Conservation (phyloP, 495 filamentous ascomycete species). For the Cairneyella variabilis region DNA sequence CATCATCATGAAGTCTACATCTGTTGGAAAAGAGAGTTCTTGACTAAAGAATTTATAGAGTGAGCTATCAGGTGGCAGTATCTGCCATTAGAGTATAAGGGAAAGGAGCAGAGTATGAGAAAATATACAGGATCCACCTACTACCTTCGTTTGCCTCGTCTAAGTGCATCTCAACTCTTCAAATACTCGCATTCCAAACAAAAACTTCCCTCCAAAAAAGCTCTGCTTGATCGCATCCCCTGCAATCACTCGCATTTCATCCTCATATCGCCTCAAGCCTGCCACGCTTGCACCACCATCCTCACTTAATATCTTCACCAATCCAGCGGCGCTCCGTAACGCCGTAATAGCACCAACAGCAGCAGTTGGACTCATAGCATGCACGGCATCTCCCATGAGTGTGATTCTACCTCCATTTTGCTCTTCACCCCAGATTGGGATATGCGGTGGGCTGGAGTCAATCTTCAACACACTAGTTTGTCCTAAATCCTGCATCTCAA, state of each 20-base stretch:
- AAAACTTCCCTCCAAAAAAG: constrained; percentile 7
- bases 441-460: constrained; percentile 15
- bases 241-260: constrained; percentile 20
- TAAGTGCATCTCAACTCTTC: no score
- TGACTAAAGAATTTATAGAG: no score
- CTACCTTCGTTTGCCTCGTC: no score
- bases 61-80: no score
- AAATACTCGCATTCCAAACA: constrained; percentile 12
- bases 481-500: constrained; percentile 22
- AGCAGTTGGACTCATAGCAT: constrained; percentile 27
- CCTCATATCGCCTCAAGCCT: constrained; percentile 20
- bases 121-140: no score
- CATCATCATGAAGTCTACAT: no score
- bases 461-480: constrained; percentile 21
- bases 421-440: constrained; percentile 11
- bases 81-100: no score
- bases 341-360: constrained; percentile 28
- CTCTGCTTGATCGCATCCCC: not conserved
- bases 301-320: constrained; percentile 14
- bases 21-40: no score
- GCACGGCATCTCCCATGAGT: constrained; percentile 29
- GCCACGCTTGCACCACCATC: constrained; percentile 6
- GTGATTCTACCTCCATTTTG: constrained; percentile 22
- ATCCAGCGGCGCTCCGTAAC: constrained; percentile 19
- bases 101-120: no score